Evolutionary conservation across 2,329 filamentous ascomycete genomes (phyloP).

Genomic region (Colletotrichum eremochloae): DNA sequence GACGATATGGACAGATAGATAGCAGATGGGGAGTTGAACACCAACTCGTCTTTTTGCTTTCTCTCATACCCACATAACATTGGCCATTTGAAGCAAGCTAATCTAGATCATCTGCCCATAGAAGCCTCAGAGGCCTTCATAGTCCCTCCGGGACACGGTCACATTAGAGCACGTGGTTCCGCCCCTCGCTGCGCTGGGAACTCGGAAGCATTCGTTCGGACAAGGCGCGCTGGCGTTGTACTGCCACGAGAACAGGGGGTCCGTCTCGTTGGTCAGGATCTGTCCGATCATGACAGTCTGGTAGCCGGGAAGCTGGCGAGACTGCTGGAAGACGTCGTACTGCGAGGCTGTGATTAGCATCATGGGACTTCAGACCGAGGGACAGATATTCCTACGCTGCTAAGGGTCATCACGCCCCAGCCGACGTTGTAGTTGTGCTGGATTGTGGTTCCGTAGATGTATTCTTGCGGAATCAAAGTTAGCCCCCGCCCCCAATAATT

Average conservation of each 20-base stretch:
- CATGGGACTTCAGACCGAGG: rapidly evolving
- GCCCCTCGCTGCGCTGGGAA: conserved; percentile 18
- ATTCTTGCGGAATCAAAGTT: conserved; percentile 52
- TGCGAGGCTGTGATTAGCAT: conserved; percentile 50
- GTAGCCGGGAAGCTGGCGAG: conserved; percentile 49
- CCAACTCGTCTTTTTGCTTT: background rate
- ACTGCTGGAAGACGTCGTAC: conserved; percentile 61
- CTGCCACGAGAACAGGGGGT: conserved; percentile 68
- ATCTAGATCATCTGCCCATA: background rate
- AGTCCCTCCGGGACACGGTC: conserved; percentile 18
- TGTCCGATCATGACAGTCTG: conserved; percentile 57
- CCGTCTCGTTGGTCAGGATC: conserved; percentile 66
- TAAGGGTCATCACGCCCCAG: conserved; percentile 32
- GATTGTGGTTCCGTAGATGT: conserved; percentile 66
- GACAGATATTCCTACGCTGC: conserved; percentile 7
- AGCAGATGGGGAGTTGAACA: background rate
- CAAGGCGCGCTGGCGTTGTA: conserved; percentile 51
- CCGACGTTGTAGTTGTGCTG: conserved; percentile 53
- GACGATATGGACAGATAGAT: background rate
- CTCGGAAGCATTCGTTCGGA: conserved; percentile 36
- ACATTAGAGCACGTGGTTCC: conserved; percentile 32
- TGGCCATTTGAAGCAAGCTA: background rate
- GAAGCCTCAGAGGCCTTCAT: conserved; percentile 7
- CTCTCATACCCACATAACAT: background rate
- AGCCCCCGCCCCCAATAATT: rapidly evolving